Evolutionary conservation across 345 rosid species (phyloP).

Genomic region (Aegle marmelos): DNA sequence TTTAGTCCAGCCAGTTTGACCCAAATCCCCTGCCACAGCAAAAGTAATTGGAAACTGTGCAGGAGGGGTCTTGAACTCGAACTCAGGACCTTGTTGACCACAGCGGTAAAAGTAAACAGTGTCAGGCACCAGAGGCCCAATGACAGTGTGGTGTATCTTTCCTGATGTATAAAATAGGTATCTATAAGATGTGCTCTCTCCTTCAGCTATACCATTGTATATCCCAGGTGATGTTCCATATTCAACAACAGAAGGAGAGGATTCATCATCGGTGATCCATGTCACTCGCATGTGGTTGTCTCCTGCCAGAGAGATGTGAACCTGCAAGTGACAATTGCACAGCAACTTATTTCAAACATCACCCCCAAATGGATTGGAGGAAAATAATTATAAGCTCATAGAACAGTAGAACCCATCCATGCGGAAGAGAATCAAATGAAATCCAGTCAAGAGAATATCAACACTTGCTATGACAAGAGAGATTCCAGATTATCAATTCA

Average conservation of each 20-base stretch:
- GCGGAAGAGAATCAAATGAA: neutral
- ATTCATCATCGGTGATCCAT: slow-evolving; percentile 69
- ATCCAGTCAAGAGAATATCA: neutral
- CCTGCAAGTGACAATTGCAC: slow-evolving; percentile 31
- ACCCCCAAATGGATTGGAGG: neutral
- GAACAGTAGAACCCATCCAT: neutral
- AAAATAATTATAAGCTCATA: neutral
- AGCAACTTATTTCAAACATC: slow-evolving; percentile 1
- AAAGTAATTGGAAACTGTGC: slow-evolving; percentile 73
- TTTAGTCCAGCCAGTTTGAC: slow-evolving; percentile 96
- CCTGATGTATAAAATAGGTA: slow-evolving; percentile 79
- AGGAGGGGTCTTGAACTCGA: slow-evolving; percentile 86
- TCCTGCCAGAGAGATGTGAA: slow-evolving; percentile 79
- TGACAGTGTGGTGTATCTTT: slow-evolving; percentile 81
- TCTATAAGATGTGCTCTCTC: slow-evolving; percentile 79
- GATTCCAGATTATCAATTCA: neutral
- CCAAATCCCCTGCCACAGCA: slow-evolving; percentile 93
- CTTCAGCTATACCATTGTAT: slow-evolving; percentile 46
- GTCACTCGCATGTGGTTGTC: slow-evolving; percentile 75
- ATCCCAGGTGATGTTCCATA: slow-evolving; percentile 75
- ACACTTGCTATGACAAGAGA: no score
- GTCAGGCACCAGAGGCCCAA: slow-evolving; percentile 72
- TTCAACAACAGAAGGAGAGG: slow-evolving; percentile 63
- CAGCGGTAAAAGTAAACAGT: slow-evolving; percentile 75
- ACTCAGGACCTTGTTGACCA: slow-evolving; percentile 80